These are phyloP conservation scores for Micractinium sp. DNA, from an alignment of 139 green algal genomes.

Conservation along the genomic window DNA sequence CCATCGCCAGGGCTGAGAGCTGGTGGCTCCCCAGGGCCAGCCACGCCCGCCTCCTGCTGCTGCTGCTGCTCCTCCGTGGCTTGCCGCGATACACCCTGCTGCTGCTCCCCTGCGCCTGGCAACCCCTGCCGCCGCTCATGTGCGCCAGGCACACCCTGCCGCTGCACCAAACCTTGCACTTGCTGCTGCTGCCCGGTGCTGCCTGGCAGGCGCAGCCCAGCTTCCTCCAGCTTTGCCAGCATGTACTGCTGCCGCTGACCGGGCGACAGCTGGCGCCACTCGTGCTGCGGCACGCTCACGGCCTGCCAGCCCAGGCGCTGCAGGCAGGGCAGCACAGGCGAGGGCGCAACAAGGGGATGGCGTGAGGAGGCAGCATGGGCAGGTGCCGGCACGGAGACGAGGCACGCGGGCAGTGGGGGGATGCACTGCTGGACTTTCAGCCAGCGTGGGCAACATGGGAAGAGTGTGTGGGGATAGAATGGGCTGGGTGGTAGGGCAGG, in stretches of 20 bases:
- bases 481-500: too few species aligned
- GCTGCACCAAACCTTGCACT: background rate
- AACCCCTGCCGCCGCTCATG: background rate
- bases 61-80: background rate
- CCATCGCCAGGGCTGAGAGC: background rate
- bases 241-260: background rate
- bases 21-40: background rate
- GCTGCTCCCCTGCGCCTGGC: background rate
- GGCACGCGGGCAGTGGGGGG: too few species aligned
- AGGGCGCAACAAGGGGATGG: background rate
- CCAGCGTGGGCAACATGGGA: too few species aligned
- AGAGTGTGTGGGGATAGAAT: too few species aligned
- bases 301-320: constrained; percentile 45
- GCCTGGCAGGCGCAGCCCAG: background rate
- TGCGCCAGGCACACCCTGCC: background rate
- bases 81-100: background rate
- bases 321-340: background rate
- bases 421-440: too few species aligned
- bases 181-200: background rate
- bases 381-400: too few species aligned
- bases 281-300: constrained; percentile 5
- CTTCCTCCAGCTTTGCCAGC: constrained; percentile 11
- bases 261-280: background rate
- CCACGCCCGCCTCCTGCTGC: background rate
- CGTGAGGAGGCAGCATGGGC: background rate